Evolutionary conservation across 192 early-diverging fungal species (phyloP).

Genomic region (Backusella westeae): DNA sequence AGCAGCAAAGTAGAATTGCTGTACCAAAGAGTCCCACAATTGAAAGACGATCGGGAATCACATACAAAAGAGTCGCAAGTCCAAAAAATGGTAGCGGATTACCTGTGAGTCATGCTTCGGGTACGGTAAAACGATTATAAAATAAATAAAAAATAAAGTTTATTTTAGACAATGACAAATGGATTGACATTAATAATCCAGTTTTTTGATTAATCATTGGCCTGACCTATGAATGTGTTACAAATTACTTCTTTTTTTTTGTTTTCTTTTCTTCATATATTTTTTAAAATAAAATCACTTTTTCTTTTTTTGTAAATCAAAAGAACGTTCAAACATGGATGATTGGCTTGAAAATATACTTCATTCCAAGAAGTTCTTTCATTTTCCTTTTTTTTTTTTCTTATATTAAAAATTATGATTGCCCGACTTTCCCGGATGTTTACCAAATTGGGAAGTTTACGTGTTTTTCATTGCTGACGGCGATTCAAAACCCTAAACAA

Average conservation of each 20-base stretch:
- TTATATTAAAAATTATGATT: neutral
- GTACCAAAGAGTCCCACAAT: neutral
- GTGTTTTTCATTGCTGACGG: neutral
- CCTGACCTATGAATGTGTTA: neutral
- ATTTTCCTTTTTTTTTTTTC: neutral
- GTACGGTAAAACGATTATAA: constrained; percentile 1
- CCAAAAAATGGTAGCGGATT: neutral
- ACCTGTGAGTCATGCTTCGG: neutral
- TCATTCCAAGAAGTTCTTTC: neutral
- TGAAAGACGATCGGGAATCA: neutral
- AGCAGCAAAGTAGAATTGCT: neutral
- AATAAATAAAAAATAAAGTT: neutral
- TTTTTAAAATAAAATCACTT: neutral
- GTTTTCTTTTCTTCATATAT: neutral
- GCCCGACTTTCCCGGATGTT: neutral
- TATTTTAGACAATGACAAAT: constrained; percentile 6
- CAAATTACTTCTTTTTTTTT: neutral
- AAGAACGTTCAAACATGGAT: neutral
- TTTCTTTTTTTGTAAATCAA: neutral
- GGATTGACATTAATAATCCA: neutral
- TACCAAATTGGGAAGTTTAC: neutral
- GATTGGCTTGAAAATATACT: neutral
- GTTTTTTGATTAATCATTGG: neutral
- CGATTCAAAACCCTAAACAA: neutral
- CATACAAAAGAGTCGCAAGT: neutral